Evolutionary conservation across 192 early-diverging fungal genomes (phyloP), one percentile per base, ranked within the genome.

Genomic region (Haplosporangium gracile): DNA sequence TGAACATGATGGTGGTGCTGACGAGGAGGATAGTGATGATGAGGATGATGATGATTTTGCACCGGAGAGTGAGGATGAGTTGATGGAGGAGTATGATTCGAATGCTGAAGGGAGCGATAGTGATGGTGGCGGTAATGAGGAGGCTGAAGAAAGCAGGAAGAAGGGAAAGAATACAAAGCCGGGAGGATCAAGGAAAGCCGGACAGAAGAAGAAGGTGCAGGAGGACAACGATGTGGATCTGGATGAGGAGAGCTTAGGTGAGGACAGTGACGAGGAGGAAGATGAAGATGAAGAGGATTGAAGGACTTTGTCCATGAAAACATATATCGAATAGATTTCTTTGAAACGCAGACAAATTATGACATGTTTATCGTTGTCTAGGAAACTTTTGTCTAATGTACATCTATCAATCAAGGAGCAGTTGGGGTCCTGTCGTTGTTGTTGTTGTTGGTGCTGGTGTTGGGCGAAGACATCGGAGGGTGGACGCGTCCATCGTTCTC

Each of bases 41-140:
- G 83, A 85, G 7, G 83, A 85, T 4, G 83, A 85, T 75, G 34
- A 80, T 20, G 83, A 85, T 73, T 85, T 85, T 79, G 83, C 83
- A 16, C 83, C 83, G 0, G 78, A 80, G 42, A 85, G 83, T 63
- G 83, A 85, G 3, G 83, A 85, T 73, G 78, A 85, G 10, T 65
- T 85, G 29, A 85, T 85, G 83, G 83, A 85, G 51, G 83, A 85
- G 40, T 85, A 80, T 53, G 83, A 85, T 68, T 84, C 82, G 42
- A 68, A 75, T 36, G 77, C 77, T 2, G 77, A 72, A 39, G 77
- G 78, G 11, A 76, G 76, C n/a, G 57, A 71, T 39, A 69, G 72
- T 49, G 76, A 74, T 71, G 79, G 29, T 0, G 68, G 72, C 38
- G 72, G 60, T 36, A 60, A 53, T 32, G 49, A 60, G 39, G 42